Evolutionary conservation across 768 basidiomycete genomes (phyloP), one percentile per base, ranked within the genome.

Genomic region (Collybia nuda): DNA sequence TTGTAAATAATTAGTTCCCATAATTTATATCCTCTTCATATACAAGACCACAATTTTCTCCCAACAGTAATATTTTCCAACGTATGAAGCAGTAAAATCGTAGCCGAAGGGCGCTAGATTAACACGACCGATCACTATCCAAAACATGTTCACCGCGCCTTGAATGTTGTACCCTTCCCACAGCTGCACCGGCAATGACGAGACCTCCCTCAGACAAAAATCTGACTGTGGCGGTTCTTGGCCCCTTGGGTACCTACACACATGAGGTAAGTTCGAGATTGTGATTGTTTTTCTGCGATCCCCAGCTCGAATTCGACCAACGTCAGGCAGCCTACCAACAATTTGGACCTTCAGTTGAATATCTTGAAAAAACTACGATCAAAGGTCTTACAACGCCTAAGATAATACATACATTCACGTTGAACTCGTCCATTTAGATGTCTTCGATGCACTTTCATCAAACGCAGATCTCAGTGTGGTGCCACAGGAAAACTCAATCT

Each of bases 401-500:
- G 19, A 40, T 7, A 8, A 19, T 32, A 19, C 14, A 26, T 17
- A 24, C 8, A 43, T 23, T 21, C 19, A 29, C 28, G n/a, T 14
- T 18, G 23, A 6, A 23, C 22, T 43, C 51, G 5, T 49, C 35
- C 8, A 18, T 23, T 39, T 61, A 92, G 90, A 79, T 51, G 82
- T 85, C 19, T 84, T 86, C 52, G 62, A 74, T 39, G 65, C 76
- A 15, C 64, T 91, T 36, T 75, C 79, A 5, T 49, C 69, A 9
- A 62, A 62, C 5, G 60, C 68, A 12, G 66, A 76, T 21, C 72
- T 81, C 42, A 89, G 79, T 21, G 74, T 92, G n/a, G 72, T 91
- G 23, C 90, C 90, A 18, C 86, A 88, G 63, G 90, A 93, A 66
- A 93, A 93, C 57, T 82, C 82, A 14, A 86, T 81, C 29, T 85